Base-by-base conservation (phyloP, 305 asterid genomes). In the Fraxinus dipetala region DNA sequence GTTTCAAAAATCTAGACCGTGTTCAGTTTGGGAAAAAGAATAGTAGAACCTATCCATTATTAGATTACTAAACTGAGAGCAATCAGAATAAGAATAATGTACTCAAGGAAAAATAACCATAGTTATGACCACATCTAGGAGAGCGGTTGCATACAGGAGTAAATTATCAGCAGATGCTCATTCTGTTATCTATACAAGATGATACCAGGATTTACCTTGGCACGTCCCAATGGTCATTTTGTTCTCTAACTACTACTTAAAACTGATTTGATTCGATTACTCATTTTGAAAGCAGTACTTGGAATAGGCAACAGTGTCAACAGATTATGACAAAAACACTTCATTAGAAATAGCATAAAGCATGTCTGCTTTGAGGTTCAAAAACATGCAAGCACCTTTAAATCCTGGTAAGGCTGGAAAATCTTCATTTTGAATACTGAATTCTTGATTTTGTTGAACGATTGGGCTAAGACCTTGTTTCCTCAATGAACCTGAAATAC, bases 401-500 rank as follows among this genome's bases (percentile, higher is more conserved):
- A 89, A 92, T 86, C 99, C 99, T 77, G 98, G 98, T 80, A 96
- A 90, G 81, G 98, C 99, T 36, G 98, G 99, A 82, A 96, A 96
- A 88, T 96, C 99, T 92, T 96, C 99, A 86, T 93, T 95, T 84
- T 96, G 98, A 83, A 96, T 96, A 89, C 98, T 96, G 87, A 96
- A 96, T 86, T 96, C 99, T 86, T 96, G 99, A 90, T 93, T 96
- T 90, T 93, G 99, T 85, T 96, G 99, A 85, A 88, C 96, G 65
- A 96, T 91, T 72, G 97, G 94, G 85, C 92, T 87, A 73, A 92
- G 92, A 86, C 95, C 94, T 89, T 96, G 99, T 87, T 96, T 95
- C 83, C 98, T 91, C 90, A 96, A 82, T 56, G 98, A 92, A 85
- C 98, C 99, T 93, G 90, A 87, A 86, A 88, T 80, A 59, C 78